Conservation (phyloP, 2,329 filamentous ascomycete species). For the Calonectria naviculata region DNA sequence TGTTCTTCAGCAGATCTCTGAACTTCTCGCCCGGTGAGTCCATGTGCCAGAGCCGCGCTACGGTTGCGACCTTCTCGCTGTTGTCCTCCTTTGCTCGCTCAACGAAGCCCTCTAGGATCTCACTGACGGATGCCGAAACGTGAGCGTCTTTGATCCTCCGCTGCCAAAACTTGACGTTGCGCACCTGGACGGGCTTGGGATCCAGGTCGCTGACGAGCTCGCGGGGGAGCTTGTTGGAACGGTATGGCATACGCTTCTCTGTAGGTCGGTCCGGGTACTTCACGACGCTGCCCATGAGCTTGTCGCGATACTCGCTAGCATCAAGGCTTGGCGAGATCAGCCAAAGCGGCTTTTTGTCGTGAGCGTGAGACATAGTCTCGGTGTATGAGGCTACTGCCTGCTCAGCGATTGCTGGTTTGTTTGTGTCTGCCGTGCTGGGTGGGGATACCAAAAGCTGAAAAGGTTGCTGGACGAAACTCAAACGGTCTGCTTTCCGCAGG, state of each 20-base stretch:
- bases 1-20: constrained; percentile 21
- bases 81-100: constrained; percentile 16
- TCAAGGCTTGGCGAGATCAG: constrained; percentile 18
- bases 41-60: constrained; percentile 22
- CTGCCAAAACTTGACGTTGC: constrained; percentile 22
- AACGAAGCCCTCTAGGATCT: constrained; percentile 16
- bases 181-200: constrained; percentile 20
- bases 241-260: constrained; percentile 21
- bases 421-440: not conserved
- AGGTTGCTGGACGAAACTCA: not conserved
- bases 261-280: constrained; percentile 17
- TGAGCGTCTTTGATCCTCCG: constrained; percentile 19
- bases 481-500: not conserved
- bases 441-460: not conserved
- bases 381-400: not conserved
- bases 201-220: constrained; percentile 19
- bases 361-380: constrained; percentile 17
- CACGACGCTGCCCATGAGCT: constrained; percentile 20
- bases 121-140: constrained; percentile 14
- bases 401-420: not conserved
- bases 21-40: constrained; percentile 21
- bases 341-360: constrained; percentile 21
- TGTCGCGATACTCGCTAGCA: constrained; percentile 19
- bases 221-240: constrained; percentile 15
- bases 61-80: constrained; percentile 12